Base-by-base conservation (phyloP, 2,329 filamentous ascomycete genomes). In the Fusarium phyllophilum region DNA sequence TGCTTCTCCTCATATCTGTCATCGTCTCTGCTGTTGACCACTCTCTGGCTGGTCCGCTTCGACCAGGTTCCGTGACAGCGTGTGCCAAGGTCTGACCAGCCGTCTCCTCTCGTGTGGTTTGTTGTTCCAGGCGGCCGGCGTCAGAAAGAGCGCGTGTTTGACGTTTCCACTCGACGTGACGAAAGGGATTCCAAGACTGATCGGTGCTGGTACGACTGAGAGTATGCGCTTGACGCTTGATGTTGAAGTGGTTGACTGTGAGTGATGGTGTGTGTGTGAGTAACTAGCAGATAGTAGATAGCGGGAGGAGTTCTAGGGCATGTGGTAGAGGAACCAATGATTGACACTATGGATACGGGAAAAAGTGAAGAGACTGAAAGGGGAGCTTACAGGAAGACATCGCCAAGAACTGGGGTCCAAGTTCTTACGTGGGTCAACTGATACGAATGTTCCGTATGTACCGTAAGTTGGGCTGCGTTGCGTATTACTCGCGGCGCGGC, bases 181-280 rank as follows among this genome's bases (percentile, higher is more conserved):
- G 82, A 59, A 87, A 87, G 13, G 83, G 84, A 36, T 86, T 87
- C 81, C 82, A 85, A 29, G 78, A 75, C 29, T 83, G 81, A 62
- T 83, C 81, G 56, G 78, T 72, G 61, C 80, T 80, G 41, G 82
- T 78, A 63, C 85, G 83, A 57, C 85, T 84, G 48, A 86, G 76
- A 29, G 72, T 80, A 67, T 85, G 84, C 66, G 86, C 86, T 65
- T 81, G 79, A 67, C 83, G 82, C 81, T 84, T 87, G 70, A 85
- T 83, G 59, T 79, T 81, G 74, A 82, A 85, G 46, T 82, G 79
- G 73, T 88, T 87, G 82, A 86, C 86, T 87, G 45, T 55, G 13
- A 39, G 34, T 24, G 38, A 46, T 45, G 44, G 44, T 29, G 44
- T 46, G 34, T 62, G 62, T 29, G 42, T 68, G 24, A 60, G 33